Evolutionary conservation across 2,329 filamentous ascomycete species (phyloP).

Genomic region (Teratosphaeria pseudoeucalypti): DNA sequence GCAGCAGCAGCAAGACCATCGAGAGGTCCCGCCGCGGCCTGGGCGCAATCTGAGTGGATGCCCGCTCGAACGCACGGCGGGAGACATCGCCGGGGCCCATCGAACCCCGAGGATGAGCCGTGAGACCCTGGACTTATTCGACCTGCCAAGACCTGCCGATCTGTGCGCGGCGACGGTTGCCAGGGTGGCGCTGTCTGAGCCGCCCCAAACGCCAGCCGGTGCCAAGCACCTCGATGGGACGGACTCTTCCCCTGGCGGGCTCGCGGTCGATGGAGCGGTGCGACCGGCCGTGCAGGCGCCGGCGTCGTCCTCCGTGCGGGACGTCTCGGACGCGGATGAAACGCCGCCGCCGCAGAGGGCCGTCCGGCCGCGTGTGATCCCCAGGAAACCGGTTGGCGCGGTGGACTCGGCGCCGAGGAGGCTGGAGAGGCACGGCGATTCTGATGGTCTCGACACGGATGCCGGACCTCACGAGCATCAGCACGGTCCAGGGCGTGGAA

Average conservation of each 20-base stretch:
- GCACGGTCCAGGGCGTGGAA: neutral
- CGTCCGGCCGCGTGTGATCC: neutral
- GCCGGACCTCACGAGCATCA: neutral
- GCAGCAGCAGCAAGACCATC: neutral
- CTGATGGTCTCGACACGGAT: neutral
- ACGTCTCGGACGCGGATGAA: neutral
- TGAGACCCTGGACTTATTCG: neutral
- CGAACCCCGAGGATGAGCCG: neutral
- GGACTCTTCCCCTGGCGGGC: neutral
- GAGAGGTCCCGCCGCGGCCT: neutral
- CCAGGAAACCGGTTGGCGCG: neutral
- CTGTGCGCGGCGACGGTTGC: neutral
- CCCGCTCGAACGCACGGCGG: neutral
- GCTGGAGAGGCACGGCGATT: neutral
- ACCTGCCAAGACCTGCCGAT: neutral
- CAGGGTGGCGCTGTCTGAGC: neutral
- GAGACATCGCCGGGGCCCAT: neutral
- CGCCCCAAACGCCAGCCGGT: neutral
- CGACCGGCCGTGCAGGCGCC: neutral
- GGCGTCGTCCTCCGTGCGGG: neutral
- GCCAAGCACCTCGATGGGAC: neutral
- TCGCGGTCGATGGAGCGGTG: neutral
- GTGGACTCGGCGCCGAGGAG: neutral
- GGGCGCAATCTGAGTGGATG: neutral
- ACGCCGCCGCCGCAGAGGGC: neutral